Evolutionary conservation across 2,329 filamentous ascomycete genomes (phyloP).

Genomic region (Paraconiothyrium sp.): DNA sequence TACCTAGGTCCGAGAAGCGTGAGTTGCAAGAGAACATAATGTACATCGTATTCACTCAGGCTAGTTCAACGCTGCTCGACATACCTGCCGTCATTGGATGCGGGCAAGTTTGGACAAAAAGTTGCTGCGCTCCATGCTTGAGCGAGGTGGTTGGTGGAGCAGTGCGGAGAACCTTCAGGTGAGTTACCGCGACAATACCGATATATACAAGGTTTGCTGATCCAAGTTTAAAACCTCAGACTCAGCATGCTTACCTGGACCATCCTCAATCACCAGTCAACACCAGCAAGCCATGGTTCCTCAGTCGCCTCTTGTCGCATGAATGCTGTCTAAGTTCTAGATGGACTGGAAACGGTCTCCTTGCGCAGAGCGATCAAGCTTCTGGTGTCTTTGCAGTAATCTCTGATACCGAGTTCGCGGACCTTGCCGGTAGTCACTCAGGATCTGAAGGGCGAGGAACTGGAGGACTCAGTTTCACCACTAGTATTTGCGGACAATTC

Average conservation of each 20-base stretch:
- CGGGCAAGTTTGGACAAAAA: slow-evolving; percentile 62
- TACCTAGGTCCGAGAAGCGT: slow-evolving; percentile 56
- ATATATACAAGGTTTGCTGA: not conserved
- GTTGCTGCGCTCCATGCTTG: slow-evolving; percentile 64
- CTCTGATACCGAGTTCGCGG: slow-evolving; percentile 47
- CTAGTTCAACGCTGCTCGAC: slow-evolving; percentile 67
- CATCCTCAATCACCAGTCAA: slow-evolving; percentile 3
- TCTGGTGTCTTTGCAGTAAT: slow-evolving; percentile 25
- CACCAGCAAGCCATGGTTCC: slow-evolving; percentile 44
- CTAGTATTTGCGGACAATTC: slow-evolving; percentile 68
- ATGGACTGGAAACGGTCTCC: slow-evolving; percentile 52
- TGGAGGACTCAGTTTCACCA: slow-evolving; percentile 56
- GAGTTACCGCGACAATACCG: not conserved
- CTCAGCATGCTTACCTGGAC: not conserved
- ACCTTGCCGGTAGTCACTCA: slow-evolving; percentile 38
- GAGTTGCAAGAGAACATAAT: not conserved
- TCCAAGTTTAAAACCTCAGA: not conserved
- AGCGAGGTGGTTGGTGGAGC: slow-evolving; percentile 63
- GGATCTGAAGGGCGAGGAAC: slow-evolving; percentile 21
- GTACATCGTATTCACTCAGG: not conserved
- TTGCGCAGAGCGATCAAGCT: slow-evolving; percentile 2
- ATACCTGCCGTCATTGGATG: slow-evolving; percentile 70
- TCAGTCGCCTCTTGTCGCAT: slow-evolving; percentile 60
- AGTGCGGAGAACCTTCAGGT: slow-evolving; percentile 21
- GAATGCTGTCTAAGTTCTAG: slow-evolving; percentile 58